phyloP scores from a whole-genome alignment of 331 rosid genomes.

The Malus hybrid region DNA sequence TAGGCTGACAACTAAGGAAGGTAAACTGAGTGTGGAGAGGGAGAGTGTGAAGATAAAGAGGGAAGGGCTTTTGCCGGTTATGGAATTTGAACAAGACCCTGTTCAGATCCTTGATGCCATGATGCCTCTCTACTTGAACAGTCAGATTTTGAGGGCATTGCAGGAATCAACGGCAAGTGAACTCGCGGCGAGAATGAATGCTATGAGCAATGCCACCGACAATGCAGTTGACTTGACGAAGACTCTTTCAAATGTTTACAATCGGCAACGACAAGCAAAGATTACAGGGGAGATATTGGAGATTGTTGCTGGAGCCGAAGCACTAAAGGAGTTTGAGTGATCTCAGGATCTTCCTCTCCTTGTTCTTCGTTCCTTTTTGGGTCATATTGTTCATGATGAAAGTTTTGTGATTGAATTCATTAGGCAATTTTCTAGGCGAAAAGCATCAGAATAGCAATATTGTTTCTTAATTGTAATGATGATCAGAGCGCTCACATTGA shows the following conservation, averaged over 20 bases:
- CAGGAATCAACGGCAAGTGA: conserved; percentile 85
- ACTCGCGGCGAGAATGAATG: conserved; percentile 77
- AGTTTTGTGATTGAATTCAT: neutral
- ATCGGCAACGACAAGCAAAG: conserved; percentile 64
- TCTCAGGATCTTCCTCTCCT: neutral
- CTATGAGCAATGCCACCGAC: conserved; percentile 75
- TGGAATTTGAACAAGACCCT: conserved; percentile 84
- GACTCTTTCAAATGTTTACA: conserved; percentile 43
- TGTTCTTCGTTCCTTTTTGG: neutral
- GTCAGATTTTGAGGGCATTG: conserved; percentile 65
- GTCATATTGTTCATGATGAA: neutral
- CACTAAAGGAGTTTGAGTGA: conserved; percentile 39
- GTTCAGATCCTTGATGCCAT: conserved; percentile 82
- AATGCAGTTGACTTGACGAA: conserved; percentile 62
- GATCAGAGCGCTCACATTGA: neutral
- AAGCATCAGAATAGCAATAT: neutral
- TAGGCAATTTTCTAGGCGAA: neutral
- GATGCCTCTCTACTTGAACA: conserved; percentile 82
- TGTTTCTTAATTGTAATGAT: neutral
- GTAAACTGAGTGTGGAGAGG: conserved; percentile 56
- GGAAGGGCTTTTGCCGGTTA: conserved; percentile 32
- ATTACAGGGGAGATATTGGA: conserved; percentile 80
- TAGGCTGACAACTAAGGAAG: conserved; percentile 56
- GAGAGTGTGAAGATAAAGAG: conserved; percentile 20
- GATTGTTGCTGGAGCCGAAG: conserved; percentile 85